Conservation (phyloP, 768 basidiomycete species). For the Xerocomus brunneocitrinus region DNA sequence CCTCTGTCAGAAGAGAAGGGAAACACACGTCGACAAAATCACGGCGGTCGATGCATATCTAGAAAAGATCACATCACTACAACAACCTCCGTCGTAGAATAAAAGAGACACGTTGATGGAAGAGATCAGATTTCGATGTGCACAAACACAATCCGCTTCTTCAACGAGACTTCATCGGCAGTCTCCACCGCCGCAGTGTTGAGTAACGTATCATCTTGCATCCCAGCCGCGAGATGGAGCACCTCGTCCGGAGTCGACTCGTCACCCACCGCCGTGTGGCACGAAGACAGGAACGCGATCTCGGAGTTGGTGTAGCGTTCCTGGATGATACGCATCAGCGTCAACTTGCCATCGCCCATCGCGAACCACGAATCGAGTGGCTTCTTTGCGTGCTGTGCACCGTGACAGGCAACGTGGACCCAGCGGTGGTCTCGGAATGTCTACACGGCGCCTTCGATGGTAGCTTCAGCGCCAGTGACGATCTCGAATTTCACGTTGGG, state of each 20-base stretch:
- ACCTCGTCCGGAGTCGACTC: not conserved
- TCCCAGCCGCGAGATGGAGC: not conserved
- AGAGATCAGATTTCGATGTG: not conserved
- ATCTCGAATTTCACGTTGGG: not conserved
- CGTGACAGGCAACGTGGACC: not conserved
- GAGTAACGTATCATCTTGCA: not conserved
- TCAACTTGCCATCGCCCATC: not conserved
- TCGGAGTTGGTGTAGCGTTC: not conserved
- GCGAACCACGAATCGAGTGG: not conserved
- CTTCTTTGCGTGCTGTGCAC: not conserved
- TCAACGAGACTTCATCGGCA: not conserved
- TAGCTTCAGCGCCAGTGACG: not conserved
- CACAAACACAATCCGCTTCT: not conserved
- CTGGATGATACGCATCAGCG: not conserved
- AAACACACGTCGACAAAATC: not conserved
- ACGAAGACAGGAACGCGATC: not conserved
- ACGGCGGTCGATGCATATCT: no score
- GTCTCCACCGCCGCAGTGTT: not conserved
- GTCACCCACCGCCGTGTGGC: not conserved
- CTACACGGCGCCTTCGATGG: not conserved
- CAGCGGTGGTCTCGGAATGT: not conserved
- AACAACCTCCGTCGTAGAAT: no score
- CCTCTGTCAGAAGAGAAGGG: not conserved
- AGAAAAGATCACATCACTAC: no score
- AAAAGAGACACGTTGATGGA: not conserved